phyloP scores from a whole-genome alignment of 306 rosid species.

The Casuarina cunninghamiana region DNA sequence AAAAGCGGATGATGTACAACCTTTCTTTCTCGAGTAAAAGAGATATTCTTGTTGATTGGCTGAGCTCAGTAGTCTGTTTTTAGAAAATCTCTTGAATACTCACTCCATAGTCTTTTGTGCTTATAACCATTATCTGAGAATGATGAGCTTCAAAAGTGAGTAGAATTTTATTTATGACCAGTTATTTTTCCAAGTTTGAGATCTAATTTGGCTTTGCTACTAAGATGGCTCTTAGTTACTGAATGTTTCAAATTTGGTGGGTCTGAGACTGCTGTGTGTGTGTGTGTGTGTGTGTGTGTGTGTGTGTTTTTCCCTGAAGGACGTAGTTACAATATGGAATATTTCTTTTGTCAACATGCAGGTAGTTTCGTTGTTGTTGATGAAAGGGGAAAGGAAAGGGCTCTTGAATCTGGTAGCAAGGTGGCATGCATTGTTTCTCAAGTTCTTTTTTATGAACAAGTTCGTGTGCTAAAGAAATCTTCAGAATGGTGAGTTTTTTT shows the following conservation, averaged over 20 bases:
- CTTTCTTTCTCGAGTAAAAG: too few relatives aligned
- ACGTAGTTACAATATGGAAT: not conserved
- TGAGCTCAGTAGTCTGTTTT: not conserved
- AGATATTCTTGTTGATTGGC: not conserved
- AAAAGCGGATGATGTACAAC: not conserved
- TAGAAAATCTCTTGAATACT: not conserved
- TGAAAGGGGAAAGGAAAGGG: slow-evolving; percentile 75
- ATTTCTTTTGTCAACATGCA: slow-evolving; percentile 35
- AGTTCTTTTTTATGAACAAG: slow-evolving; percentile 80
- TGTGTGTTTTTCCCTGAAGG: not conserved
- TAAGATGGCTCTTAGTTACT: slow-evolving; percentile 1
- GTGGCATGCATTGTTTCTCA: slow-evolving; percentile 77
- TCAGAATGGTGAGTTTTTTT: slow-evolving; percentile 60
- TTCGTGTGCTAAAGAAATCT: slow-evolving; percentile 65
- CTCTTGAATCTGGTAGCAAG: slow-evolving; percentile 92
- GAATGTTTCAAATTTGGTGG: not conserved
- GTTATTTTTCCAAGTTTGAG: not conserved
- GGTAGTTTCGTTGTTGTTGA: slow-evolving; percentile 90
- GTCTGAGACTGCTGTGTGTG: not conserved
- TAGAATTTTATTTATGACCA: not conserved
- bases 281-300: too few relatives aligned
- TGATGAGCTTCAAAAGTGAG: not conserved
- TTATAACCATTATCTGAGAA: not conserved
- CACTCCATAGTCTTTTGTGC: too few relatives aligned
- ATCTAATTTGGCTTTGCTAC: not conserved